These are phyloP conservation scores for Tylopilus plumbeoviolaceoides DNA, from an alignment of 768 basidiomycete genomes.

Conservation along the genomic window DNA sequence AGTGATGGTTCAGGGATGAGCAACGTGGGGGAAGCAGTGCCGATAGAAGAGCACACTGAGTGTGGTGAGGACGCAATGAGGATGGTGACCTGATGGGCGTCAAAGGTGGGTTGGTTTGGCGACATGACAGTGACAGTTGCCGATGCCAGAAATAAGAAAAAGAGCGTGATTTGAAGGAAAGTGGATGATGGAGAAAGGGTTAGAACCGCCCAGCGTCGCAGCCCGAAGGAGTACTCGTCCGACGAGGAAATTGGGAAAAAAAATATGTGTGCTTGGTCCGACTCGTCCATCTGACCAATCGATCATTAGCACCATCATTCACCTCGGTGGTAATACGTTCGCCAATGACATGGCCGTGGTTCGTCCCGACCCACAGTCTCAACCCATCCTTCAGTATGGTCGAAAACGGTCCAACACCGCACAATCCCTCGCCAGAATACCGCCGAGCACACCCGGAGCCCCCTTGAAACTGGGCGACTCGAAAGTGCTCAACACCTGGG, in stretches of 20 bases:
- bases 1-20: slow-evolving; percentile 6
- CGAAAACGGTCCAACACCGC: slow-evolving; percentile 73
- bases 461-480: slow-evolving; percentile 61
- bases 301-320: not conserved
- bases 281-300: not conserved
- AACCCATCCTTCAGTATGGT: slow-evolving; percentile 42
- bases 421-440: slow-evolving; percentile 56
- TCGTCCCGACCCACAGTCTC: slow-evolving; percentile 57
- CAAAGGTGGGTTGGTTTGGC: slow-evolving; percentile 3
- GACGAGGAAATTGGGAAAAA: not conserved
- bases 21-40: slow-evolving; percentile 10
- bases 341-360: slow-evolving; percentile 46
- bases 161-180: slow-evolving; percentile 24
- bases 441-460: slow-evolving; percentile 24
- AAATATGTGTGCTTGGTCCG: not conserved
- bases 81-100: slow-evolving; percentile 17
- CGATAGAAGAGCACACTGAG: slow-evolving; percentile 12
- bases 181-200: slow-evolving; percentile 2
- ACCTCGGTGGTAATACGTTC: not conserved
- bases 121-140: slow-evolving; percentile 9
- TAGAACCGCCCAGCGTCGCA: slow-evolving; percentile 16
- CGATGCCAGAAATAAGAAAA: slow-evolving; percentile 2
- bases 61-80: slow-evolving; percentile 12
- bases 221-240: not conserved
- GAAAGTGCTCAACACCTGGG: slow-evolving; percentile 66